Evolutionary conservation across 2,329 filamentous ascomycete species (phyloP), one percentile per base, ranked within the genome.

Genomic region (Colletotrichum sp.): DNA sequence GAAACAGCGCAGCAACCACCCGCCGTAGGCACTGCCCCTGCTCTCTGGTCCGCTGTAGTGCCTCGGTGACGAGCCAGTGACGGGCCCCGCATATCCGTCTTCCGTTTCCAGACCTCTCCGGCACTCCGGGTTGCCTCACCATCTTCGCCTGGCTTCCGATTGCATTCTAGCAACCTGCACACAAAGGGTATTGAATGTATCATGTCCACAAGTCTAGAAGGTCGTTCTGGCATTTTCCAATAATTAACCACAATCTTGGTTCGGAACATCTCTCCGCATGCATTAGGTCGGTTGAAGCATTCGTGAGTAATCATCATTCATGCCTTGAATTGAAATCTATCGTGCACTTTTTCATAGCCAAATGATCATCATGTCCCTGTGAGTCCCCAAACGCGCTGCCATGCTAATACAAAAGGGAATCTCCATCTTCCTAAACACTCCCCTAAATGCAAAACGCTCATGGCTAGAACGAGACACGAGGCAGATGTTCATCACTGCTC

Each of bases 31-130:
- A 64, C n/a, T 64, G 60, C 60, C 24, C 24, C 15, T 63, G 26
- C 15, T 67, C 3, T 13, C n/a, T 52, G 43, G n/a, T 52, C 43
- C 6, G 43, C 43, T 52, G n/a, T 52, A 52, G 18, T 52, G n/a
- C 59, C 60, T 65, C 59, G 67, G 67, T 61, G 60, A 74, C 59
- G 34, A 74, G 5, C 52, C 60, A 67, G n/a, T 65, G 60, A 71
- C 34, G 72, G 67, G 52, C n/a, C 61, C 60, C 60, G 67, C 67
- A 60, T 16, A 9, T 28, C 48, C 21, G n/a, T 21, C 43, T 9
- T 55, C 36, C n/a, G 48, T 64, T 36, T 64, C 67, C 71, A 52
- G 55, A 13, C 4, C 32, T n/a, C 32, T 57, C 70, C 52, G 34
- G 9, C 3, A 48, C 26, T 59, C 30, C 68, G 67, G 52, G 26